A percentile compares a stretch with the other conserved stretches of the same genome.
phyloP scores from a whole-genome alignment of 805 yeast genomes.

The Ogataea pignaliae region DNA sequence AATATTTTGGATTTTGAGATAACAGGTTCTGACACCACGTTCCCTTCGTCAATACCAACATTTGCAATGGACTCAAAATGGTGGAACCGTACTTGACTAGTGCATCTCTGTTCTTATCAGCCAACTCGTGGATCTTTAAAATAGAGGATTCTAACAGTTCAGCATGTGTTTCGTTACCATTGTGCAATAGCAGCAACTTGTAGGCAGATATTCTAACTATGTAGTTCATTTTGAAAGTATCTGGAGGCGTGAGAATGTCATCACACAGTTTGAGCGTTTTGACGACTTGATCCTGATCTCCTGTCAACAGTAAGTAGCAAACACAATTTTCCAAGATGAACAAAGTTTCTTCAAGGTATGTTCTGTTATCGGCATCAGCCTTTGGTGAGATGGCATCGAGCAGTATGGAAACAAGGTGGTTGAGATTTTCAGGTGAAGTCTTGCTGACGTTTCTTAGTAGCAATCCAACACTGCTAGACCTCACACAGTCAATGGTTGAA shows the following conservation, averaged over 20 bases:
- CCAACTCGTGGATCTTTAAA: slow-evolving; percentile 17
- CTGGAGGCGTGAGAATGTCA: slow-evolving; percentile 13
- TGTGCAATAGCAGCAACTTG: slow-evolving; percentile 43
- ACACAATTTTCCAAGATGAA: slow-evolving; percentile 30
- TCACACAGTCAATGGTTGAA: slow-evolving; percentile 78
- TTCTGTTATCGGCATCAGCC: slow-evolving; percentile 25
- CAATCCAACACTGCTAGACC: slow-evolving; percentile 56
- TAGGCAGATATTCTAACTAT: slow-evolving; percentile 47
- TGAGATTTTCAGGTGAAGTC: slow-evolving; percentile 32
- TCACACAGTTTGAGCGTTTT: slow-evolving; percentile 21
- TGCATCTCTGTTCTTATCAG: slow-evolving; percentile 35
- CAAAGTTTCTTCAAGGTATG: slow-evolving; percentile 25
- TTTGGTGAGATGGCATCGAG: slow-evolving; percentile 32
- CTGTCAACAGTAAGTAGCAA: slow-evolving; percentile 27
- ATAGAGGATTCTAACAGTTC: slow-evolving; percentile 22
- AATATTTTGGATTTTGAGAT: slow-evolving; percentile 36
- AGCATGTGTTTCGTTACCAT: slow-evolving; percentile 20
- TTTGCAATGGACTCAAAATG: slow-evolving; percentile 44
- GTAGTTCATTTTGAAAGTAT: slow-evolving; percentile 26
- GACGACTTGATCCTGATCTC: slow-evolving; percentile 21
- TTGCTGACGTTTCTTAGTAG: slow-evolving; percentile 50
- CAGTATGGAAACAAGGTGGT: slow-evolving; percentile 29
- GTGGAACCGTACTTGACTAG: slow-evolving; percentile 41
- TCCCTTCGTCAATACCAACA: slow-evolving; percentile 39
- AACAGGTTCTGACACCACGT: slow-evolving; percentile 39